Evolutionary conservation across 345 rosid species (phyloP).

Genomic region (Murraya paniculata): DNA sequence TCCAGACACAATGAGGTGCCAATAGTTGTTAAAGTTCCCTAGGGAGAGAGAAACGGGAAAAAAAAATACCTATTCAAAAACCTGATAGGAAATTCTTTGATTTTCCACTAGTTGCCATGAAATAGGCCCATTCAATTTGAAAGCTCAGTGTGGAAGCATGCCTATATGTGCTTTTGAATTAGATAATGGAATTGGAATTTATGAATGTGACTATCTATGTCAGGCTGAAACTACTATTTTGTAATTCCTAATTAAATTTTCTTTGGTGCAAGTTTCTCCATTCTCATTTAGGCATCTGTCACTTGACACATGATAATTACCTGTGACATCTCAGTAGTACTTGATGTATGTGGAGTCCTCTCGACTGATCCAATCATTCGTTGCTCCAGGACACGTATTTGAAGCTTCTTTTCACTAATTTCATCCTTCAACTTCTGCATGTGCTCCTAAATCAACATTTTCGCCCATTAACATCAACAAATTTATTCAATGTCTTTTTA

Average conservation of each 20-base stretch:
- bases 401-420: constrained; percentile 63
- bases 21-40: background rate
- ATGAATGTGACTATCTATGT: background rate
- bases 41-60: background rate
- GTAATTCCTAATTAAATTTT: background rate
- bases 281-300: constrained; percentile 1
- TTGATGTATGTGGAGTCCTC: constrained; percentile 35
- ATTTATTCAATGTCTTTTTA: background rate
- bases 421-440: constrained; percentile 56
- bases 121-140: constrained; percentile 5
- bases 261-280: background rate
- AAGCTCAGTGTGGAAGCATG: background rate
- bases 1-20: background rate
- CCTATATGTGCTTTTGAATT: background rate
- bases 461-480: background rate
- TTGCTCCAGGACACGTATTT: constrained; percentile 51
- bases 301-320: constrained; percentile 23
- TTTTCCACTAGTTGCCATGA: background rate
- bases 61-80: background rate
- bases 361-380: constrained; percentile 62
- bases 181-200: background rate
- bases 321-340: constrained; percentile 46
- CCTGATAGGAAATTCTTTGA: background rate
- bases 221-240: background rate
- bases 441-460: constrained; percentile 39